Conservation (phyloP, 495 filamentous ascomycete genomes). For the Aspergillus incahuasiensis region DNA sequence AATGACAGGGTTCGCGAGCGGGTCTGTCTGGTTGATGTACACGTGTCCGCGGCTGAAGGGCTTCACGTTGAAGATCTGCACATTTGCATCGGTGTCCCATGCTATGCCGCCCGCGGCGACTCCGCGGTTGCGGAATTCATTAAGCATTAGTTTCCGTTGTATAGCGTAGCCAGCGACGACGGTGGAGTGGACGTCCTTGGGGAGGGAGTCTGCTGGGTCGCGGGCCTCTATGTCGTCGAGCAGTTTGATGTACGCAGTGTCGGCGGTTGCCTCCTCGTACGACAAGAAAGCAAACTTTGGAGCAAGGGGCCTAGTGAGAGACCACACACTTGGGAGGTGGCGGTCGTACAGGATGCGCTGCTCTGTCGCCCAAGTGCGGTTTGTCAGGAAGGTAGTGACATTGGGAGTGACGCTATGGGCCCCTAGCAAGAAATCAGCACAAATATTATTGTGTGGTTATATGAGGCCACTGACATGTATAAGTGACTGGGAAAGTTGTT, state of each 20-base stretch:
- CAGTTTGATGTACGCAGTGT: not conserved
- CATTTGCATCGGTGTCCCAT: not conserved
- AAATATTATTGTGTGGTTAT: not conserved
- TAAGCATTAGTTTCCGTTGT: not conserved
- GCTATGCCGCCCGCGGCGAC: not conserved
- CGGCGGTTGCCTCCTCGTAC: not conserved
- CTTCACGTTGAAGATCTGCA: constrained; percentile 1
- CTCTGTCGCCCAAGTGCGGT: not conserved
- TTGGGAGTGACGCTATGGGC: not conserved
- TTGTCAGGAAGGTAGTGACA: not conserved
- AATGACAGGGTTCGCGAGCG: not conserved
- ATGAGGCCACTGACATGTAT: not conserved
- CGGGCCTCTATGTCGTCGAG: not conserved
- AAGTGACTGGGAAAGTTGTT: not conserved
- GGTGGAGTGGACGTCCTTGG: not conserved
- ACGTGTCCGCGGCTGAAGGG: constrained; percentile 5
- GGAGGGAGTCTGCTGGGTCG: constrained; percentile 1
- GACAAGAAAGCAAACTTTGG: constrained; percentile 1
- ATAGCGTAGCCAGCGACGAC: not conserved
- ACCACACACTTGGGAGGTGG: not conserved
- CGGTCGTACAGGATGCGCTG: not conserved
- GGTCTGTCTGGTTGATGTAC: not conserved
- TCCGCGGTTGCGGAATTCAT: not conserved
- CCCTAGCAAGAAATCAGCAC: not conserved
- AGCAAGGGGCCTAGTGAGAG: not conserved